Evolutionary conservation across 176 grass and related monocot genomes (phyloP).

Genomic region (Raddia guianensis): DNA sequence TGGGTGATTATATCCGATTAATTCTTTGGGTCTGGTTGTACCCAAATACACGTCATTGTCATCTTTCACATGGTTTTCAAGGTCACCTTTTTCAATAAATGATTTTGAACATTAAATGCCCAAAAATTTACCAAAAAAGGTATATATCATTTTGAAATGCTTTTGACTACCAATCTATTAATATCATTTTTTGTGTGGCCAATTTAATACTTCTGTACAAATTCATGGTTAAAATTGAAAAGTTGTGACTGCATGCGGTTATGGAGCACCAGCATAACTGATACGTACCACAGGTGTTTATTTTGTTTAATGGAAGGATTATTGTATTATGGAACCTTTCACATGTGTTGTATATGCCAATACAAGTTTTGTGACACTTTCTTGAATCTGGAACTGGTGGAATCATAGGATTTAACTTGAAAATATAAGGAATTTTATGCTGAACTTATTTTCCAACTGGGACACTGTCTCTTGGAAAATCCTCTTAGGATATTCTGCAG

Average conservation of each 20-base stretch:
- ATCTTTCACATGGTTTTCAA: neutral
- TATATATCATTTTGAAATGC: neutral
- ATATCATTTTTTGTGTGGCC: conserved; percentile 4
- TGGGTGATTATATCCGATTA: neutral
- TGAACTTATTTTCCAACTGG: neutral
- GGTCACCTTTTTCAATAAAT: neutral
- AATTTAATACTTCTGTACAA: conserved; percentile 15
- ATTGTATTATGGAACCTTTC: neutral
- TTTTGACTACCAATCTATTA: conserved; percentile 6
- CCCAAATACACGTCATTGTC: neutral
- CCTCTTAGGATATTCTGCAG: conserved; percentile 14
- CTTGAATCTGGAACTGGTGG: neutral
- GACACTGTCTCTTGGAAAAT: conserved; percentile 27
- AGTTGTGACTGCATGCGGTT: neutral
- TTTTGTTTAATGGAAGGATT: conserved; percentile 5
- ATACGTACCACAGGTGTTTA: neutral
- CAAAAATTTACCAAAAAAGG: neutral
- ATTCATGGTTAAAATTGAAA: conserved; percentile 3
- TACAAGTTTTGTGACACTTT: neutral
- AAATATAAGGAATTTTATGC: conserved; percentile 1
- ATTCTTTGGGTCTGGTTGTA: neutral
- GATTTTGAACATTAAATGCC: neutral
- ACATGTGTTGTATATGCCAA: neutral
- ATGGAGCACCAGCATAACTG: neutral
- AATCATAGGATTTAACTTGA: neutral